A percentile compares a stretch with the other conserved stretches of the same genome.
Evolutionary conservation across 2,329 filamentous ascomycete genomes (phyloP).

Genomic region (Colletotrichum liaoningense): DNA sequence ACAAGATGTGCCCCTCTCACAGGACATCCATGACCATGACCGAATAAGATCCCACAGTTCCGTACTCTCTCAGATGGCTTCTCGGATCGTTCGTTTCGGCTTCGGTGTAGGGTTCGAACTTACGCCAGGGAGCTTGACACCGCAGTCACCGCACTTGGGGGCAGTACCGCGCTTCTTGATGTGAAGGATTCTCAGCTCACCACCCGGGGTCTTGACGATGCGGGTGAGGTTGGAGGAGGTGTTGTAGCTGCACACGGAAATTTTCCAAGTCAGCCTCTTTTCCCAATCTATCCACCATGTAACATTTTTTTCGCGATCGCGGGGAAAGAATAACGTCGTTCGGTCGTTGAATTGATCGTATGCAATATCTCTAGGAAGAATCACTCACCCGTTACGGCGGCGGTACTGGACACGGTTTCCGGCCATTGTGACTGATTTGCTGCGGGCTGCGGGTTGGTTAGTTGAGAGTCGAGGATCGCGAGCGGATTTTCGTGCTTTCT

Average conservation of each 20-base stretch:
- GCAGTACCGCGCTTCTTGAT: slow-evolving; percentile 99
- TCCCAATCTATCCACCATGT: neutral
- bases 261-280: slow-evolving; percentile 37
- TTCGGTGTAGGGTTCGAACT: slow-evolving; percentile 59
- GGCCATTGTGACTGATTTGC: slow-evolving; percentile 66
- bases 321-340: neutral
- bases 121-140: slow-evolving; percentile 97
- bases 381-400: slow-evolving; percentile 82
- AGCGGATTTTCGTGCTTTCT: slow-evolving; percentile 15
- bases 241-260: slow-evolving; percentile 81
- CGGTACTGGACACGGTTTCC: slow-evolving; percentile 75
- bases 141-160: slow-evolving; percentile 99
- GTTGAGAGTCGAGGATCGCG: slow-evolving; percentile 14
- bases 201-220: slow-evolving; percentile 95
- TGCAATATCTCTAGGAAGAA: neutral
- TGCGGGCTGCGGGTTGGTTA: slow-evolving; percentile 43
- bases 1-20: neutral
- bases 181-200: slow-evolving; percentile 95
- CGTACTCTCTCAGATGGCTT: slow-evolving; percentile 18
- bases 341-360: slow-evolving; percentile 17
- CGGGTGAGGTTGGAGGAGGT: slow-evolving; percentile 97
- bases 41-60: neutral
- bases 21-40: neutral
- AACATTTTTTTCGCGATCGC: neutral
- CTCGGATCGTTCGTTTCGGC: slow-evolving; percentile 18